Evolutionary conservation across 768 basidiomycete species (phyloP).

Genomic region (Suillus americanus): DNA sequence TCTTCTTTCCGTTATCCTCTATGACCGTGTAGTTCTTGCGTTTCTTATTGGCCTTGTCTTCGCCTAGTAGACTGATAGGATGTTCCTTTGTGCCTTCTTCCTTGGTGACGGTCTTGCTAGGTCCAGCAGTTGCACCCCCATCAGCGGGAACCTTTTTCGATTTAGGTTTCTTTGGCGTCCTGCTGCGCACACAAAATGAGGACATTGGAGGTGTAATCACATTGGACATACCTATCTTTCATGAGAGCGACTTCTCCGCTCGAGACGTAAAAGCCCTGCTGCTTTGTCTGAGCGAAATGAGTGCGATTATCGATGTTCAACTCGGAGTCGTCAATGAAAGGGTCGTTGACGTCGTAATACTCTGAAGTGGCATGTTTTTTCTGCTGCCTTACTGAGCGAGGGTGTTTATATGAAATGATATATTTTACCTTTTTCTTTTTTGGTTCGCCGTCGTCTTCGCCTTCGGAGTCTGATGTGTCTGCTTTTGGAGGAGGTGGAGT

Average conservation of each 20-base stretch:
- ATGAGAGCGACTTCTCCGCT: constrained; percentile 84
- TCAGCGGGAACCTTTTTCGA: constrained; percentile 48
- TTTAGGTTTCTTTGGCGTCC: constrained; percentile 71
- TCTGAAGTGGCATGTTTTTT: constrained; percentile 58
- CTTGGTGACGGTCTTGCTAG: constrained; percentile 22
- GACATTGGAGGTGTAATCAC: not conserved
- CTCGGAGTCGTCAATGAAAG: constrained; percentile 98
- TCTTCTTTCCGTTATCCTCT: constrained; percentile 65
- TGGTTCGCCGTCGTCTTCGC: constrained; percentile 41
- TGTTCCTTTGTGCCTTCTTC: constrained; percentile 49
- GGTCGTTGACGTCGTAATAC: constrained; percentile 90
- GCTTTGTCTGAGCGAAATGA: constrained; percentile 88
- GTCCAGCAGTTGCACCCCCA: constrained; percentile 15
- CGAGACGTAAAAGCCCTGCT: constrained; percentile 91
- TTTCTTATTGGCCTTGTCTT: constrained; percentile 46
- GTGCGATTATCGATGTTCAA: constrained; percentile 87
- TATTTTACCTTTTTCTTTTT: constrained; percentile 38
- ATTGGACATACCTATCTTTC: constrained; percentile 58
- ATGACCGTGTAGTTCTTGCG: constrained; percentile 53
- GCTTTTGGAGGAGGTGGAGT: constrained; percentile 51
- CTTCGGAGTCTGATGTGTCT: constrained; percentile 59
- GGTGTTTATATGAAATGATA: not conserved
- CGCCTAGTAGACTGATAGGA: constrained; percentile 46
- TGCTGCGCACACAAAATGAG: constrained; percentile 26
- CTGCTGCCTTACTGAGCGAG: constrained; percentile 30